Evolutionary conservation across 2,329 filamentous ascomycete species (phyloP), one percentile per base, ranked within the genome.

Genomic region (Coleophoma eucalyptorum): DNA sequence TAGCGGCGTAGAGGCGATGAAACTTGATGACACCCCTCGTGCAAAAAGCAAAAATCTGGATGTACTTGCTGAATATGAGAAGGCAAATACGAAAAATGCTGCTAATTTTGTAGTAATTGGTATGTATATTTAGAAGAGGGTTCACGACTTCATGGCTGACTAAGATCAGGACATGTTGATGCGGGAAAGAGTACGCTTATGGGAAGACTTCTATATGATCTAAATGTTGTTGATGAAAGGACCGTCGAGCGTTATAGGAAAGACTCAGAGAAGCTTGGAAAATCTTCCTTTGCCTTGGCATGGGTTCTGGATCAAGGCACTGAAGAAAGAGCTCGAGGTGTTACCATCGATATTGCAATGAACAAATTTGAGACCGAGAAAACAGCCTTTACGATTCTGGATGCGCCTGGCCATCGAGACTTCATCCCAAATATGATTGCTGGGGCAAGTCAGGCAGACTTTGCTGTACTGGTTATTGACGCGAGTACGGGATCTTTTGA

Each of bases 401-500:
- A 99, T 66, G 93, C 94, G 0, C 94, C 94, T 0, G 94, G 94
- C 0, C 94, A 99, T 69, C 82, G 86, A 54, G 94, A 99, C 66
- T 99, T 97, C 65, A 91, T 99, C 18, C 94, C 94, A 1, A 99
- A 97, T 68, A 99, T 99, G 94, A 97, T 99, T 66, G 93, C 93
- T 2, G 94, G 94, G 13, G 91, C 93, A 3, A 94, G 89, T 52
- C 93, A 97, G 69, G 95, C 94, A 10, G 94, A 99, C 67, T 94
- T 97, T 68, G 94, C 92, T 0, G 87, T 99, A 1, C 75, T 99
- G 3, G 94, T 99, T 18, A 90, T 99, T 53, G 94, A 99, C 66
- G 88, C 93, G 4, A 87, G 88, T 51, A 90, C 83, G 0, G 94
- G 93, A 33, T 92, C 92, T 33, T 97, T 97, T 58, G 94, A 99